Conservation (phyloP, 148 eudicot species). For the Fagopyrum esculentum region DNA sequence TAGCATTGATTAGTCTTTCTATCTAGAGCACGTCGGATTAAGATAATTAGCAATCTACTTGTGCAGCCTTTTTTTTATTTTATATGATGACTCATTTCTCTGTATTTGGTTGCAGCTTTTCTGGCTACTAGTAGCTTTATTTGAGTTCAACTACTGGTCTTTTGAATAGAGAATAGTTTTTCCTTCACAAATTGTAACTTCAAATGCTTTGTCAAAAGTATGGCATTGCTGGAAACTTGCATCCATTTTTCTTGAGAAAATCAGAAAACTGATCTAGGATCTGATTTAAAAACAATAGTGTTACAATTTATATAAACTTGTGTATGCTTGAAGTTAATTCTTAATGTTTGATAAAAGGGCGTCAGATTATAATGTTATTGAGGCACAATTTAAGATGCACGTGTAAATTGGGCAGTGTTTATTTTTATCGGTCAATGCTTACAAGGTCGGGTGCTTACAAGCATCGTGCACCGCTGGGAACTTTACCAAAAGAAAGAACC, state of each 20-base stretch:
- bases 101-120: background rate
- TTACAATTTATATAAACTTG: background rate
- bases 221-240: background rate
- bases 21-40: background rate
- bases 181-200: background rate
- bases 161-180: background rate
- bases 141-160: background rate
- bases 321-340: background rate
- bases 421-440: no score
- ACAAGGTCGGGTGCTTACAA: background rate
- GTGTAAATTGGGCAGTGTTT: background rate
- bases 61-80: no score
- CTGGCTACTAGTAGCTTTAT: background rate
- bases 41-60: background rate
- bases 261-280: constrained; percentile 1
- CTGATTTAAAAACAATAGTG: background rate
- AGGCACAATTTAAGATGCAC: background rate
- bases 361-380: background rate
- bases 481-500: background rate
- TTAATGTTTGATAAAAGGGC: background rate
- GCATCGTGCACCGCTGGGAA: background rate
- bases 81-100: constrained; percentile 3
- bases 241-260: background rate
- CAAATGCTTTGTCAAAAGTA: background rate
- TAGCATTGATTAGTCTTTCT: background rate